Base-by-base conservation (phyloP, 148 eudicot species). In the Fagopyrum homotropicum region DNA sequence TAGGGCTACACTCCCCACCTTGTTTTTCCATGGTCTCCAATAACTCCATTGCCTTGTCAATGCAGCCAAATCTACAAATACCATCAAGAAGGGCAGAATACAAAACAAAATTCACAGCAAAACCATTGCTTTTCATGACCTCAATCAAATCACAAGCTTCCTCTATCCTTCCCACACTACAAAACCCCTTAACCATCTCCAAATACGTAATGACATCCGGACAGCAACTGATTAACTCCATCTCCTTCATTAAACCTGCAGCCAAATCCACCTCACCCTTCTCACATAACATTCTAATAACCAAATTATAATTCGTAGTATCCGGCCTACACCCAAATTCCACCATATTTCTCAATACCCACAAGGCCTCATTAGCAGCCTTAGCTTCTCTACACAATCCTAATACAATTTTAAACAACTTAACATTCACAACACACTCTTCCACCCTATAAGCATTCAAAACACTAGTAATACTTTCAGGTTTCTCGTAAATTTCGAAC, bases 291-390 rank as follows among this genome's bases (percentile, higher is more conserved):
- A 91, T 70, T 74, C 90, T 77, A 29, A 93, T 86, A 71, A 89
- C 90, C 74, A 86, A 85, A 82, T 91, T 91, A 63, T 88, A 91
- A 69, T 88, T 77, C 9, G 83, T 81, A 4, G 95, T 86, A 76
- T 93, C 95, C 26, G 95, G 91, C 77, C 73, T 75, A 77, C 94
- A 87, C 29, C 74, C 64, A 79, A 86, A 80, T 26, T 87, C 95
- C 73, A 73, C 84, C 95, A 91, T 93, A 68, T 85, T 87, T 84
- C 86, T 86, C 87, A 91, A 82, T 47, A 93, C 93, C 93, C 89
- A 85, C 80, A 93, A 81, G 69, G 82, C 88, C 81, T 86, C 87
- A 70, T 88, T 80, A 57, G 80, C 89, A 79, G 81, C 72, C 76
- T 80, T 82, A 78, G 86, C 95, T 79, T 87, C 90, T 50, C 80